Conservation (phyloP, 2,329 filamentous ascomycete species). For the Penicillium vulpinum region DNA sequence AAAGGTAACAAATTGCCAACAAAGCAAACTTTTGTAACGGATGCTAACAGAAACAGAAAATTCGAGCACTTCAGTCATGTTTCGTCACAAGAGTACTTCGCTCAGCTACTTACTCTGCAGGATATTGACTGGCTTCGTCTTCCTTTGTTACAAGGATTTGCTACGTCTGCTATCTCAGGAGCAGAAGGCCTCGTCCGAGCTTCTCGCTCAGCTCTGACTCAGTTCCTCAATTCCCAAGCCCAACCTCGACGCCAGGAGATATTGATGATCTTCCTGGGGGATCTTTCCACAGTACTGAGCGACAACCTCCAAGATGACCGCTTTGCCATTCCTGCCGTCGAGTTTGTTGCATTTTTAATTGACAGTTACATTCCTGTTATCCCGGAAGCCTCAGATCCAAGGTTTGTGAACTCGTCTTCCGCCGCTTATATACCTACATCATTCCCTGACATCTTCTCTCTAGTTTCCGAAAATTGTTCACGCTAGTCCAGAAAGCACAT, state of each 20-base stretch:
- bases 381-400: slow-evolving; percentile 50
- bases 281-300: slow-evolving; percentile 58
- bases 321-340: slow-evolving; percentile 71
- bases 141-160: slow-evolving; percentile 44
- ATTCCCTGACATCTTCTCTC: slow-evolving; percentile 8
- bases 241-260: slow-evolving; percentile 37
- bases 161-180: slow-evolving; percentile 47
- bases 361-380: slow-evolving; percentile 52
- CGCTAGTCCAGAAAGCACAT: slow-evolving; percentile 72
- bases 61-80: slow-evolving; percentile 49
- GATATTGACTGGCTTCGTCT: slow-evolving; percentile 38
- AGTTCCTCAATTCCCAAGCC: slow-evolving; percentile 32
- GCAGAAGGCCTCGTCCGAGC: slow-evolving; percentile 47
- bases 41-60: slow-evolving; percentile 31
- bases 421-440: background rate
- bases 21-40: background rate
- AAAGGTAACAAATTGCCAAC: slow-evolving; percentile 42
- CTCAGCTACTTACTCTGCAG: slow-evolving; percentile 42
- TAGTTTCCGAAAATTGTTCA: slow-evolving; percentile 63
- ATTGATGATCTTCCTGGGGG: slow-evolving; percentile 50
- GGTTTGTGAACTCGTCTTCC: slow-evolving; percentile 20
- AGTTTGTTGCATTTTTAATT: slow-evolving; percentile 75
- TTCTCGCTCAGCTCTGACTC: slow-evolving; percentile 43
- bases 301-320: slow-evolving; percentile 63
- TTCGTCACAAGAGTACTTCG: slow-evolving; percentile 46